phyloP scores from a whole-genome alignment of 805 yeast species.

The Sungouiozyma intestinalis region DNA sequence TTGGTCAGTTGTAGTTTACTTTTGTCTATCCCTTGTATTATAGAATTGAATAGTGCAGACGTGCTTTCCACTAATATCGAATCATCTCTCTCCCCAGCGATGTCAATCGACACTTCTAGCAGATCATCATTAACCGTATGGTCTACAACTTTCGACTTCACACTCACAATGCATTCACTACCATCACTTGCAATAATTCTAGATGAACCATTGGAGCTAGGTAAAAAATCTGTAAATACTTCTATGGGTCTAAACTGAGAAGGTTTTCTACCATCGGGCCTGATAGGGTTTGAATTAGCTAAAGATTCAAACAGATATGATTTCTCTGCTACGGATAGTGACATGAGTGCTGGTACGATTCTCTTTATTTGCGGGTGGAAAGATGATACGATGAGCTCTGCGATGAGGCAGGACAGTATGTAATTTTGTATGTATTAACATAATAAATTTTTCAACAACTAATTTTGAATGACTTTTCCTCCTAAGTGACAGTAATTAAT shows the following conservation, averaged over 20 bases:
- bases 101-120: slow-evolving; percentile 68
- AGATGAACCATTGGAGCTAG: slow-evolving; percentile 87
- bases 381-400: too few species aligned
- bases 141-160: slow-evolving; percentile 73
- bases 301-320: slow-evolving; percentile 70
- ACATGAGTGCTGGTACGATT: slow-evolving; percentile 32
- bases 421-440: not conserved
- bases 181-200: slow-evolving; percentile 82
- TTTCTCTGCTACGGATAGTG: slow-evolving; percentile 66
- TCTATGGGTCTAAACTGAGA: slow-evolving; percentile 80
- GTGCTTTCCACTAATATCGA: slow-evolving; percentile 56
- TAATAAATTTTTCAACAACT: not conserved
- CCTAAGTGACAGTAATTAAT: too few species aligned
- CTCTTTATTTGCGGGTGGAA: too few species aligned
- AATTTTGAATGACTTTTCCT: too few species aligned
- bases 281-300: slow-evolving; percentile 42
- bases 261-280: slow-evolving; percentile 77
- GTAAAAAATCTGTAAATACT: slow-evolving; percentile 69
- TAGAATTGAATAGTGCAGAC: slow-evolving; percentile 40
- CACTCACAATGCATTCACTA: slow-evolving; percentile 83
- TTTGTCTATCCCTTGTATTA: slow-evolving; percentile 35
- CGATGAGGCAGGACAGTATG: not conserved
- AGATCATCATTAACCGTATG: slow-evolving; percentile 37
- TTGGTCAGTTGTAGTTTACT: slow-evolving; percentile 51
- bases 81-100: slow-evolving; percentile 74